A percentile compares a stretch with the other conserved stretches of the same genome.
Conservation (phyloP, 495 filamentous ascomycete species). For the Xylaria bambusicola region DNA sequence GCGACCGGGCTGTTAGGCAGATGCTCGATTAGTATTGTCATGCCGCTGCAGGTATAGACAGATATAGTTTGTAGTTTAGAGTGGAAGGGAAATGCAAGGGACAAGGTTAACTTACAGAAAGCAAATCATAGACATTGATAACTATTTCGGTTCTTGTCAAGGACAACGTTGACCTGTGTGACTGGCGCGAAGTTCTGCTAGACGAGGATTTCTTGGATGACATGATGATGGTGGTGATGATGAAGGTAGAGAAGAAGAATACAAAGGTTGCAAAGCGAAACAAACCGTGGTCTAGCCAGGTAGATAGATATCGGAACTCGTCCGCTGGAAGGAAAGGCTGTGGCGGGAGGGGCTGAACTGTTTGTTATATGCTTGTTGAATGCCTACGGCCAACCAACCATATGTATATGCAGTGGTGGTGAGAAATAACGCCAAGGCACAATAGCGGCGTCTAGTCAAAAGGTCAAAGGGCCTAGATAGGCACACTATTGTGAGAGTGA, state of each 20-base stretch:
- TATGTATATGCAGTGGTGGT: not conserved
- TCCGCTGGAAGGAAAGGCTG: not conserved
- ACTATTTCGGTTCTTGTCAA: conserved; percentile 68
- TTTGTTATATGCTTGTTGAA: not conserved
- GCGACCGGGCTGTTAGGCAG: conserved; percentile 57
- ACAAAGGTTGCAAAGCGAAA: no score
- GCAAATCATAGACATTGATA: conserved; percentile 80
- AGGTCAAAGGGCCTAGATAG: not conserved
- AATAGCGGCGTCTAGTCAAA: not conserved
- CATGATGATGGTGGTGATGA: conserved; percentile 24
- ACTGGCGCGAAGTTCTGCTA: conserved; percentile 34
- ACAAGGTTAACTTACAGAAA: conserved; percentile 57
- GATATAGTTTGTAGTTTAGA: not conserved
- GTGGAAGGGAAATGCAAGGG: not conserved
- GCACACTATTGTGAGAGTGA: conserved; percentile 8
- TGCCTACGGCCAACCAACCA: no score
- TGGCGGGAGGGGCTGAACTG: not conserved
- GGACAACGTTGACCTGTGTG: conserved; percentile 59
- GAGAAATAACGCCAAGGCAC: not conserved
- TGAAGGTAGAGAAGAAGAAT: no score
- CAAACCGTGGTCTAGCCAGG: not conserved
- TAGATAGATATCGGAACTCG: no score
- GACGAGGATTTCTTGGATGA: conserved; percentile 45
- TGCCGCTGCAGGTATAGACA: no score
- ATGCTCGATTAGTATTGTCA: not conserved